Conservation (phyloP, 148 eudicot genomes). For the Fallopia convolvulus region DNA sequence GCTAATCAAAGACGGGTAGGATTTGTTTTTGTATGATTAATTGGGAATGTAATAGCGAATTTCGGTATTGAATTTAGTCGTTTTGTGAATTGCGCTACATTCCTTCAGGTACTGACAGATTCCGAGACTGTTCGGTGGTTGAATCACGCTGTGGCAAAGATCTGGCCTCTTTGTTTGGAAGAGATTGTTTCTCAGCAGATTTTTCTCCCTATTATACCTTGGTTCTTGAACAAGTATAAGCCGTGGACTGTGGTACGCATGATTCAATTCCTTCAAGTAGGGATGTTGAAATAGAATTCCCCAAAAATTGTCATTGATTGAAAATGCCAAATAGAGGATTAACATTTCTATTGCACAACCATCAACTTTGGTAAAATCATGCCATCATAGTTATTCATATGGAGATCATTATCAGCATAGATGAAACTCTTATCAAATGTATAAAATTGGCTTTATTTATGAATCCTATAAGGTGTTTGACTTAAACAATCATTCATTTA, state of each 20-base stretch:
- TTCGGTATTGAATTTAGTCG: background rate
- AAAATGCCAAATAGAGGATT: background rate
- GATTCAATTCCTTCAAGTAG: background rate
- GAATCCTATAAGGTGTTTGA: background rate
- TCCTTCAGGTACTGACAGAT: constrained; percentile 22
- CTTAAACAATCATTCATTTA: background rate
- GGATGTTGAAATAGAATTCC: background rate
- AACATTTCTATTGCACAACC: background rate
- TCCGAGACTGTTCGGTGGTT: constrained; percentile 92
- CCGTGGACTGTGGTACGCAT: constrained; percentile 72
- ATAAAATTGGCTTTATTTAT: background rate
- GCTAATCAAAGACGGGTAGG: constrained; percentile 70
- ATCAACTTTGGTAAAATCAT: background rate
- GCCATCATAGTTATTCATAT: background rate
- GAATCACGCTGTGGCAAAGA: constrained; percentile 73
- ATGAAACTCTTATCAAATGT: background rate
- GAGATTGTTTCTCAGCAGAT: constrained; percentile 77
- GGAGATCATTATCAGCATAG: background rate
- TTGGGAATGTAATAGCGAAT: background rate
- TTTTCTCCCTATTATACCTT: constrained; percentile 78
- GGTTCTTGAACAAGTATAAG: constrained; percentile 93
- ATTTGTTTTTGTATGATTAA: no score
- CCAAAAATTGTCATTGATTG: background rate
- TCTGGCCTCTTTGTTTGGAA: constrained; percentile 91
- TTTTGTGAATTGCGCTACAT: background rate